Conservation (phyloP, 306 rosid species). For the Sicyos edulis region DNA sequence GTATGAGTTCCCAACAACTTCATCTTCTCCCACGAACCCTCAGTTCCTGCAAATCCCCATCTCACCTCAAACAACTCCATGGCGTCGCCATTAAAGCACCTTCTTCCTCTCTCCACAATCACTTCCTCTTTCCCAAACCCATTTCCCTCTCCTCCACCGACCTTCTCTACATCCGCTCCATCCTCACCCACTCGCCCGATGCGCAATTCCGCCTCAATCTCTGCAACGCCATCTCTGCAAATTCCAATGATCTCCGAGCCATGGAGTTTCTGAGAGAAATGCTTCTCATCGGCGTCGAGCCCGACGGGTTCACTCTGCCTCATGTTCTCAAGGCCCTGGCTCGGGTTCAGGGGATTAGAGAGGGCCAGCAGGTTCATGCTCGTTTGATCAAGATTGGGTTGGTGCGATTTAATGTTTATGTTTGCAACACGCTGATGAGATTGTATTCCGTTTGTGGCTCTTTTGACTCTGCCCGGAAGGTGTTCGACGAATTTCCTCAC, state of each 20-base stretch:
- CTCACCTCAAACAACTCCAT: conserved; percentile 33
- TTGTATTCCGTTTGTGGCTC: conserved; percentile 31
- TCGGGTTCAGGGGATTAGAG: conserved; percentile 21
- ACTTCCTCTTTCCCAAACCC: conserved; percentile 13
- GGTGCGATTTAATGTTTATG: conserved; percentile 29
- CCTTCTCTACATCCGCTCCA: conserved; percentile 23
- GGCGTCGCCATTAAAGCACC: conserved; percentile 28
- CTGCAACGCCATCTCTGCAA: conserved; percentile 28
- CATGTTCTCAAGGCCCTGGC: conserved; percentile 35
- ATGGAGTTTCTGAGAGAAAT: conserved; percentile 23
- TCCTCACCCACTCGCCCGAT: conserved; percentile 21
- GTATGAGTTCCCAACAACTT: conserved; percentile 27
- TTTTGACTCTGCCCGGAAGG: conserved; percentile 14
- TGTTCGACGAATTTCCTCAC: conserved; percentile 32
- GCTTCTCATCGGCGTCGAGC: conserved; percentile 26
- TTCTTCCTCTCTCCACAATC: conserved; percentile 21
- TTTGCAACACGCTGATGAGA: conserved; percentile 36
- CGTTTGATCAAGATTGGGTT: conserved; percentile 27
- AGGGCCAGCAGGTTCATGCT: conserved; percentile 37
- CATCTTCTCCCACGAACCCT: conserved; percentile 6
- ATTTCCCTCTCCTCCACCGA: conserved; percentile 13
- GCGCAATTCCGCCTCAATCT: conserved; percentile 21
- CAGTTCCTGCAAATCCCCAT: conserved; percentile 22
- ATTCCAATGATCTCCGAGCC: background rate
- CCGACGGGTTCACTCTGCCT: conserved; percentile 33